These are phyloP conservation scores for Aaosphaeria pasadenensis DNA, from an alignment of 2,329 filamentous ascomycete genomes.

Conservation along the genomic window DNA sequence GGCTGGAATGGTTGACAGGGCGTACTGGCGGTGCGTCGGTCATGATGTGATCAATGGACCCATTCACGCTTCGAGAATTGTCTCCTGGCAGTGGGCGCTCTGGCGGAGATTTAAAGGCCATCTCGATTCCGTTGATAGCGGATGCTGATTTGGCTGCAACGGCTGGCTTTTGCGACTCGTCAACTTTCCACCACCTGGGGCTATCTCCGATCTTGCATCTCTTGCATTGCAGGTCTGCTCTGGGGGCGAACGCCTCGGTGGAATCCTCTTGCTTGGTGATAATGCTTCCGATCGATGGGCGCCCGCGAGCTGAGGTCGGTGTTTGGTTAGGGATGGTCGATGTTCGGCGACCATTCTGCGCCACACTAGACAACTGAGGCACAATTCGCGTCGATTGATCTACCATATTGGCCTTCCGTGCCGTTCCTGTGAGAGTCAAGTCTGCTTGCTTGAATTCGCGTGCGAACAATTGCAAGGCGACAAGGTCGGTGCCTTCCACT, in stretches of 20 bases:
- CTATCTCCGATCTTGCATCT: conserved; percentile 63
- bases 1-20: conserved; percentile 11
- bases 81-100: conserved; percentile 16
- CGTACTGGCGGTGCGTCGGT: conserved; percentile 24
- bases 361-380: conserved; percentile 24
- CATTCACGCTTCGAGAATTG: conserved; percentile 17
- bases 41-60: conserved; percentile 24
- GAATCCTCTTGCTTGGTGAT: conserved; percentile 35
- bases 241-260: conserved; percentile 24
- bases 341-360: conserved; percentile 38
- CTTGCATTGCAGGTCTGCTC: conserved; percentile 38
- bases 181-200: conserved; percentile 55
- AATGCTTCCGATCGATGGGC: conserved; percentile 34
- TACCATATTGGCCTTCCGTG: conserved; percentile 83
- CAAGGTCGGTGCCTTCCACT: conserved; percentile 68
- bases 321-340: conserved; percentile 34
- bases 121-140: conserved; percentile 17
- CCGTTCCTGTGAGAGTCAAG: conserved; percentile 82
- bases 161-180: conserved; percentile 12
- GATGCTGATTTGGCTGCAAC: conserved; percentile 19
- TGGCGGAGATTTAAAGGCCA: conserved; percentile 7
- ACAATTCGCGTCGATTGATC: conserved; percentile 58
- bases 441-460: conserved; percentile 95
- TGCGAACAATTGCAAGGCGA: conserved; percentile 81
- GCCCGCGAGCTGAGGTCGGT: conserved; percentile 31